These are phyloP conservation scores for Colletotrichum chlorophyti DNA, from an alignment of 2,329 filamentous ascomycete genomes.

Conservation along the genomic window DNA sequence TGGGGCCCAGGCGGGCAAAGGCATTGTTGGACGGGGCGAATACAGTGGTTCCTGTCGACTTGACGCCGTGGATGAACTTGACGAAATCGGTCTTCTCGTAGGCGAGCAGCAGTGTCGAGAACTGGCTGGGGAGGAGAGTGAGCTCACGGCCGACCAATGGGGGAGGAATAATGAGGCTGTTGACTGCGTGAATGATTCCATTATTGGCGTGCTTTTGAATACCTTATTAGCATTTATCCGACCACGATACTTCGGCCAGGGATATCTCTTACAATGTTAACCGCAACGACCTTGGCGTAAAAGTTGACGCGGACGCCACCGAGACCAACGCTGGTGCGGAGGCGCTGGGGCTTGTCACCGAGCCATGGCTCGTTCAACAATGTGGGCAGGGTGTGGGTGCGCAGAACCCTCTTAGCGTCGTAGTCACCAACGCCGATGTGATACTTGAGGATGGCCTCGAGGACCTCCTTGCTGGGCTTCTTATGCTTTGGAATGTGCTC, in stretches of 20 bases:
- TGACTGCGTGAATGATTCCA: constrained; percentile 80
- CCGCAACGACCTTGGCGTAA: constrained; percentile 72
- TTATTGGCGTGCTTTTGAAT: constrained; percentile 67
- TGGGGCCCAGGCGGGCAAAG: constrained; percentile 76
- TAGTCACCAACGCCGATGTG: constrained; percentile 75
- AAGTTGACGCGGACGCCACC: constrained; percentile 77
- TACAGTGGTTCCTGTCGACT: constrained; percentile 71
- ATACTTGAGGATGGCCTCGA: constrained; percentile 76
- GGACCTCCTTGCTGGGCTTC: constrained; percentile 72
- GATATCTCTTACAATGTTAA: constrained; percentile 69
- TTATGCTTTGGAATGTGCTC: constrained; percentile 61
- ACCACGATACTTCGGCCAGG: not conserved
- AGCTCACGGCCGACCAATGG: constrained; percentile 61
- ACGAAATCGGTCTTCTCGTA: constrained; percentile 77
- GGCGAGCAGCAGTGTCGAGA: constrained; percentile 80
- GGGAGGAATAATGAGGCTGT: constrained; percentile 79
- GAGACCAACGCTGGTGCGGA: constrained; percentile 70
- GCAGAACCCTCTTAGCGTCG: constrained; percentile 69
- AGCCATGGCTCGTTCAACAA: constrained; percentile 64
- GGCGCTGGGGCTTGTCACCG: constrained; percentile 72
- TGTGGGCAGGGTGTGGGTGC: constrained; percentile 78
- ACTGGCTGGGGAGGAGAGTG: constrained; percentile 74
- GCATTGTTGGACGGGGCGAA: constrained; percentile 84
- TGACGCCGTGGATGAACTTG: constrained; percentile 61
- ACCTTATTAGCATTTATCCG: not conserved